Percentiles rank a stretch among this genome's conserved stretches.
phyloP scores from a whole-genome alignment of 208 protist species.

The Crithidia acanthocephali region DNA sequence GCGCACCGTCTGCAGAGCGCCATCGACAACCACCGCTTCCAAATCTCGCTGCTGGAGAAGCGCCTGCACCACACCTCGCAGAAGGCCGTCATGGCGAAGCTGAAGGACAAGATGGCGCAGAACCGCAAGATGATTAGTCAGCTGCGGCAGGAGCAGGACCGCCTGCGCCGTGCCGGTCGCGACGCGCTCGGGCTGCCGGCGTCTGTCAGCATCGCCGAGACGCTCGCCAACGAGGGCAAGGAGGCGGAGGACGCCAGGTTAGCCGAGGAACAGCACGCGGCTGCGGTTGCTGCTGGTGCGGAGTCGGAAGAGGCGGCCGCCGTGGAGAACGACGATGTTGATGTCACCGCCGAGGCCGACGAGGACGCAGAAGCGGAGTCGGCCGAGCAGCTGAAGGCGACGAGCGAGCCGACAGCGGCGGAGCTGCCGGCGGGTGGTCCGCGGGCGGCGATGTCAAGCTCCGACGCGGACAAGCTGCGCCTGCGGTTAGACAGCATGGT shows the following conservation, averaged over 20 bases:
- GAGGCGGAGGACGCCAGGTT: slow-evolving; percentile 37
- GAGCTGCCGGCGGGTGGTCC: neutral
- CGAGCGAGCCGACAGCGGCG: neutral
- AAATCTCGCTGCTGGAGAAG: slow-evolving; percentile 80
- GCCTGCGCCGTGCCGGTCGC: slow-evolving; percentile 68
- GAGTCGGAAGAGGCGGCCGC: slow-evolving; percentile 2
- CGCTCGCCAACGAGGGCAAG: slow-evolving; percentile 61
- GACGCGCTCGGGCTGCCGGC: slow-evolving; percentile 65
- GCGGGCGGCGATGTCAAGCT: neutral
- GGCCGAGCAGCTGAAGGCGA: slow-evolving; percentile 10
- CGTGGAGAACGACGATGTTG: slow-evolving; percentile 11
- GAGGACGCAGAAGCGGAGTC: slow-evolving; percentile 1
- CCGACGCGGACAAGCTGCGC: slow-evolving; percentile 62
- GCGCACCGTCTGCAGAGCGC: slow-evolving; percentile 58
- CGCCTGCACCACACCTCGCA: slow-evolving; percentile 80
- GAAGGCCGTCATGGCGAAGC: slow-evolving; percentile 64
- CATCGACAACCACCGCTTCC: slow-evolving; percentile 81
- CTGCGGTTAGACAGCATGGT: slow-evolving; percentile 76
- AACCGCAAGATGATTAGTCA: slow-evolving; percentile 71
- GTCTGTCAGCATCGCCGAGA: slow-evolving; percentile 81
- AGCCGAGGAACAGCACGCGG: slow-evolving; percentile 32
- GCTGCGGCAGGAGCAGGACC: slow-evolving; percentile 89
- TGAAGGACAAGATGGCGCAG: slow-evolving; percentile 80
- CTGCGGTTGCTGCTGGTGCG: neutral
- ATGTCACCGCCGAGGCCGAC: slow-evolving; percentile 22